Base-by-base conservation (phyloP, 2,329 filamentous ascomycete genomes). In the Fusarium sp. region DNA sequence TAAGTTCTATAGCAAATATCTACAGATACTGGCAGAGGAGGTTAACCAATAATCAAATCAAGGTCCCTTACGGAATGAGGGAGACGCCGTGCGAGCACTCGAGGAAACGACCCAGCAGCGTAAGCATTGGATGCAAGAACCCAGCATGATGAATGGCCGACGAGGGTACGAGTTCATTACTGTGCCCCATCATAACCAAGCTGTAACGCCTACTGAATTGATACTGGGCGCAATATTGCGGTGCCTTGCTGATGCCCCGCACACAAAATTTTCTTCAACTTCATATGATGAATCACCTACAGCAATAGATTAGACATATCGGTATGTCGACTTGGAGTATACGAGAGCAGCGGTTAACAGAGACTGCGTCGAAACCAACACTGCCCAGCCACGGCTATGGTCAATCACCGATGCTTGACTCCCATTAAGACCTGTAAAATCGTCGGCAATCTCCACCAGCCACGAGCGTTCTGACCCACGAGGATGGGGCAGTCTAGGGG, bases 381-480 rank as follows among this genome's bases (percentile, higher is more conserved):
- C 39, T 58, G 37, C 55, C 51, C 55, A 68, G 58, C 55, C 61
- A 67, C 62, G 39, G 51, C 60, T 56, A 56, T 60, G 57, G 62
- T 62, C 60, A 62, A 71, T 72, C 66, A 63, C 63, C 66, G 72
- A 66, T 70, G 65, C 70, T 66, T 70, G 56, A 61, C 59, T 44
- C 38, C 63, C 63, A 58, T 55, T 33, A 46, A 56, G 69, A 57
- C 52, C 54, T 63, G 45, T 59, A 58, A 69, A 69, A 54, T 64
- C 52, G 61, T 66, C 67, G 51, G 57, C 38, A 56, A 70, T 66
- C 68, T 21, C 74, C 74, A 76, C 74, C 57, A 55, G 65, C 72
- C 67, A 68, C 68, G 72, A 73, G 66, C 11, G 38, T 57, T 57
- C 63, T 51, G 66, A 65, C 54, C 70, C 72, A 66, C 57, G 45